Conservation (phyloP, 2,329 filamentous ascomycete genomes). For the Dothideomycetes sp. region DNA sequence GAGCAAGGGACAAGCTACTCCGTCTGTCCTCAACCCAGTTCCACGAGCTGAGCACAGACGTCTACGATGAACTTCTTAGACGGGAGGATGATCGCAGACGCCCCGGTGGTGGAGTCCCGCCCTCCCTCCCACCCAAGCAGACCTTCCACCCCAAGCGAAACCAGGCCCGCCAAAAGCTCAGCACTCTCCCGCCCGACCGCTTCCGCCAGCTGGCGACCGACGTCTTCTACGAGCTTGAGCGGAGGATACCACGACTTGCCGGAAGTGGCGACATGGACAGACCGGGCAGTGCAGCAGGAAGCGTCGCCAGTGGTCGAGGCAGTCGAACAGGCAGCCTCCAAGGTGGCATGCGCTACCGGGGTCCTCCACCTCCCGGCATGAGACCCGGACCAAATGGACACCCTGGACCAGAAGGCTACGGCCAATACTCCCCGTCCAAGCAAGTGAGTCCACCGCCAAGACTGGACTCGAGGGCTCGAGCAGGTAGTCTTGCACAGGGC, state of each 20-base stretch:
- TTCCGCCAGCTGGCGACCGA: conserved; percentile 92
- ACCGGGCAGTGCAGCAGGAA: conserved; percentile 53
- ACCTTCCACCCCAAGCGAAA: conserved; percentile 96
- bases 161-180: conserved; percentile 90
- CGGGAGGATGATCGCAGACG: conserved; percentile 55
- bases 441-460: conserved; percentile 4
- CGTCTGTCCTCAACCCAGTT: conserved; percentile 87
- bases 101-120: conserved; percentile 44
- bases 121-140: conserved; percentile 71
- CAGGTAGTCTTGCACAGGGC: conserved; percentile 35
- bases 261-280: conserved; percentile 54
- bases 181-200: conserved; percentile 72
- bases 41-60: conserved; percentile 93
- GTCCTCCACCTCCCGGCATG: conserved; percentile 11
- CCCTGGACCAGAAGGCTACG: conserved; percentile 14
- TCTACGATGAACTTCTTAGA: conserved; percentile 87
- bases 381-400: conserved; percentile 11
- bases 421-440: no score
- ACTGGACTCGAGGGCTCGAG: conserved; percentile 16
- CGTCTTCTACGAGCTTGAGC: conserved; percentile 89
- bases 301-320: conserved; percentile 38
- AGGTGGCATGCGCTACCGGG: conserved; percentile 23
- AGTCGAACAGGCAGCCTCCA: conserved; percentile 11
- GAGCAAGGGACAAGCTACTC: conserved; percentile 87
- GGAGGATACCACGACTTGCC: conserved; percentile 74